Evolutionary conservation across 2,329 filamentous ascomycete species (phyloP).

Genomic region (Fusarium sp.): DNA sequence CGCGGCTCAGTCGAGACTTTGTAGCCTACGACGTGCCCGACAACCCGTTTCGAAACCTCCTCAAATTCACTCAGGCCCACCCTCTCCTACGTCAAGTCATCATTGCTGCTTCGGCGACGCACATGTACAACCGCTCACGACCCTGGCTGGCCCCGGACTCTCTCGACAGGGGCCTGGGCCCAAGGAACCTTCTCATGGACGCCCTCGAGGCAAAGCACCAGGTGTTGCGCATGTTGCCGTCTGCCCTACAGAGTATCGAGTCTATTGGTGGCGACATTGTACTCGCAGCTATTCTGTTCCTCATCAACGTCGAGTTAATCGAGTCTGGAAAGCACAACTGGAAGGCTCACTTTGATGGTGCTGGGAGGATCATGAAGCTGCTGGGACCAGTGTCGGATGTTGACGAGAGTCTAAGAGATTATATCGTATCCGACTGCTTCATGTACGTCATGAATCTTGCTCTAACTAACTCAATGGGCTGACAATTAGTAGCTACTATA

Average conservation of each 20-base stretch:
- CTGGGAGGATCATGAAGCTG: conserved; percentile 57
- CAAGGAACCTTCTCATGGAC: conserved; percentile 53
- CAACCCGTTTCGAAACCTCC: conserved; percentile 61
- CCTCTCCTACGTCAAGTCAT: conserved; percentile 61
- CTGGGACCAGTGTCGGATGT: conserved; percentile 50
- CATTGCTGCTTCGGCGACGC: conserved; percentile 61
- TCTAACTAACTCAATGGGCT: neutral
- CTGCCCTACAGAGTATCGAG: conserved; percentile 54
- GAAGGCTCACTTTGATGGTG: conserved; percentile 61
- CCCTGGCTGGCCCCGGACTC: conserved; percentile 47
- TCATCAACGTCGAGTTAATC: conserved; percentile 64
- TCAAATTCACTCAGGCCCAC: conserved; percentile 56
- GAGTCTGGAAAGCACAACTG: conserved; percentile 62
- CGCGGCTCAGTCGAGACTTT: conserved; percentile 65
- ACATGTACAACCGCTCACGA: conserved; percentile 59
- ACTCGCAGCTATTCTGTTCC: conserved; percentile 61
- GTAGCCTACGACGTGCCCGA: conserved; percentile 59
- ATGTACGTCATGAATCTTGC: conserved; percentile 48
- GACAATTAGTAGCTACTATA: conserved; percentile 54
- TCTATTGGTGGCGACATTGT: conserved; percentile 55
- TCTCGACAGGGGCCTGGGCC: conserved; percentile 41
- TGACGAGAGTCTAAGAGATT: conserved; percentile 56
- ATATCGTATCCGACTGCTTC: conserved; percentile 62
- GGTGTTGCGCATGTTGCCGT: conserved; percentile 56
- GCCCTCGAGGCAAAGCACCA: conserved; percentile 60